Conservation (phyloP, 139 green algal species). For the Chara braunii region DNA sequence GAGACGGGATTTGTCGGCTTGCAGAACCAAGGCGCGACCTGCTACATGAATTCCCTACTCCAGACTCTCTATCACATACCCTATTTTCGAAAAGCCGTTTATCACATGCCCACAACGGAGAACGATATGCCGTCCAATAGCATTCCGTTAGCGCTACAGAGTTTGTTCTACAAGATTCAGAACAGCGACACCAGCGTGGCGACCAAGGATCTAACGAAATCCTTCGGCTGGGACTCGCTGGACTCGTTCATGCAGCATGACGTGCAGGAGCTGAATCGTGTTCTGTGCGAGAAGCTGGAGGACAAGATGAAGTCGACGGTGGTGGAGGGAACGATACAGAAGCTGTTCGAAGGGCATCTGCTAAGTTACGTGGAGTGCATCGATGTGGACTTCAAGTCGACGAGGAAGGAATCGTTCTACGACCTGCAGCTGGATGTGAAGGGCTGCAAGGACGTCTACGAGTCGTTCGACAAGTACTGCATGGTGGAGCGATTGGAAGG, state of each 20-base stretch:
- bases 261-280: constrained; percentile 93
- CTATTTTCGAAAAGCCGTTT: constrained; percentile 83
- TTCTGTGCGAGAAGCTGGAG: constrained; percentile 94
- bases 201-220: constrained; percentile 92
- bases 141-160: constrained; percentile 91
- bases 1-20: constrained; percentile 89
- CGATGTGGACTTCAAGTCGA: constrained; percentile 83
- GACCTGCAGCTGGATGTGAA: constrained; percentile 85
- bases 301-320: constrained; percentile 95
- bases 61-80: constrained; percentile 93
- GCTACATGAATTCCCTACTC: constrained; percentile 99
- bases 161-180: constrained; percentile 93
- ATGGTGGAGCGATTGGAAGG: constrained; percentile 70
- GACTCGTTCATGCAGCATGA: constrained; percentile 97
- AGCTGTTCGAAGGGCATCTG: constrained; percentile 88
- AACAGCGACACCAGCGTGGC: constrained; percentile 61
- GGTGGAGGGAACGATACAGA: constrained; percentile 81
- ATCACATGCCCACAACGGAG: constrained; percentile 84
- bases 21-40: constrained; percentile 96
- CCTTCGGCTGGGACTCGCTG: constrained; percentile 89
- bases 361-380: constrained; percentile 88
- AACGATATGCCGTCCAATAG: constrained; percentile 45
- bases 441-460: constrained; percentile 65
- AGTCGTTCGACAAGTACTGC: constrained; percentile 58
- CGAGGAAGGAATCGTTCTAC: constrained; percentile 74